Evolutionary conservation across 139 green algal genomes (phyloP).

Genomic region (Micromonas commoda): DNA sequence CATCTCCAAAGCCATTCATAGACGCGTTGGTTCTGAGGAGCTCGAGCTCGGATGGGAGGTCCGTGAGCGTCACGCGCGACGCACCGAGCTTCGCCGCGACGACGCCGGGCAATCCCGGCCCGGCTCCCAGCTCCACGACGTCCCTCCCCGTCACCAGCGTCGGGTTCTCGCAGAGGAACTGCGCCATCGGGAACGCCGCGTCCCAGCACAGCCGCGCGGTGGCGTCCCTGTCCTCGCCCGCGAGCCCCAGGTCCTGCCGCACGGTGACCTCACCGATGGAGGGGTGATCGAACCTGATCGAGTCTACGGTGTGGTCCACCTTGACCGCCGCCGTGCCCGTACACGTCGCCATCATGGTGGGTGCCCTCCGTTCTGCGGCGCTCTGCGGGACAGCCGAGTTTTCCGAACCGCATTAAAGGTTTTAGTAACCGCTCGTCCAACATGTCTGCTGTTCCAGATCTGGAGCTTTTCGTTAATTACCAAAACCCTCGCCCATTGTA

Average conservation of each 20-base stretch:
- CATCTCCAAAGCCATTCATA: not conserved
- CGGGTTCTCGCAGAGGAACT: not conserved
- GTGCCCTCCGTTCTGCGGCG: too few relatives aligned
- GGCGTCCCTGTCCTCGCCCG: not conserved
- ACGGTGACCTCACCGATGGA: not conserved
- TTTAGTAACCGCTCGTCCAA: too few relatives aligned
- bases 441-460: too few relatives aligned
- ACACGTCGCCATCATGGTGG: too few relatives aligned
- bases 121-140: constrained; percentile 1
- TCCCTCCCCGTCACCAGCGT: not conserved
- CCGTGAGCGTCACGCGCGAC: not conserved
- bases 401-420: too few relatives aligned
- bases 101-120: not conserved
- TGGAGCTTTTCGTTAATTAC: too few relatives aligned
- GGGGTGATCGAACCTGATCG: not conserved
- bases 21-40: not conserved
- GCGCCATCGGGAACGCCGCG: not conserved
- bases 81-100: not conserved
- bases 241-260: not conserved
- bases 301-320: not conserved
- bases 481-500: too few relatives aligned
- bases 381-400: too few relatives aligned
- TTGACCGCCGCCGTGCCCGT: too few relatives aligned
- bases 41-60: constrained; percentile 5
- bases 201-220: constrained; percentile 8